Base-by-base conservation (phyloP, 2,329 filamentous ascomycete genomes). In the Curvularia sp. region DNA sequence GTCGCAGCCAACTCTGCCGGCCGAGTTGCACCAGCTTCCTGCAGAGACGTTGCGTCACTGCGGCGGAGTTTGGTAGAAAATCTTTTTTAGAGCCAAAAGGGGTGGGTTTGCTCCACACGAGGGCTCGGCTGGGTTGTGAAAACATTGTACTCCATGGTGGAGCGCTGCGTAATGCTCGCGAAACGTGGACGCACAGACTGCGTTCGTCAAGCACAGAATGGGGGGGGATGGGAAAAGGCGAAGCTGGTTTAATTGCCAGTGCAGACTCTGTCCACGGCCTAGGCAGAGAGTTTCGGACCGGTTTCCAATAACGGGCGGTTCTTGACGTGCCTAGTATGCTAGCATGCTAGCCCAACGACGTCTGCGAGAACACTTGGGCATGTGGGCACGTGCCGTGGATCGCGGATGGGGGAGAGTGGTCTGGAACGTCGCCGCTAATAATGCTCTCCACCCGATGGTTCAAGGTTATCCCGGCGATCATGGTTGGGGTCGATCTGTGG, bases 171-270 rank as follows among this genome's bases (percentile, higher is more conserved):
- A 52, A 46, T 53, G 49, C 48, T 28, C 39, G 45, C 53, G 48
- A 56, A 56, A 56, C 53, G 48, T 45, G 48, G 53, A 21, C 30
- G 53, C 53, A 56, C 53, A 52, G 53, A 56, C 53, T 4, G 9
- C 23, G 47, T 49, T 49, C 32, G 34, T 13, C 32, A 5, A 48
- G 23, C 13, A 34, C n/a, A 43, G 43, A 15, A 28, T 34, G 18
- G 32, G 25, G 48, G 32, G 45, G 21, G 18, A 3, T 21, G 19
- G 12, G 25, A 27, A 39, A 39, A 39, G 36, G 13, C 15, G 8
- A 30, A 7, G 5, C 7, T 34, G 30, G 28, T 39, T 55, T 50
- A 36, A 42, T 50, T 39, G 23, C 34, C 21, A 27, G 34, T 5
- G 41, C 47, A 49, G 32, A 27, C 38, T 27, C 45, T 28, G 15